Conservation (phyloP, 192 early-diverging fungal species). For the Coemansia sp. region DNA sequence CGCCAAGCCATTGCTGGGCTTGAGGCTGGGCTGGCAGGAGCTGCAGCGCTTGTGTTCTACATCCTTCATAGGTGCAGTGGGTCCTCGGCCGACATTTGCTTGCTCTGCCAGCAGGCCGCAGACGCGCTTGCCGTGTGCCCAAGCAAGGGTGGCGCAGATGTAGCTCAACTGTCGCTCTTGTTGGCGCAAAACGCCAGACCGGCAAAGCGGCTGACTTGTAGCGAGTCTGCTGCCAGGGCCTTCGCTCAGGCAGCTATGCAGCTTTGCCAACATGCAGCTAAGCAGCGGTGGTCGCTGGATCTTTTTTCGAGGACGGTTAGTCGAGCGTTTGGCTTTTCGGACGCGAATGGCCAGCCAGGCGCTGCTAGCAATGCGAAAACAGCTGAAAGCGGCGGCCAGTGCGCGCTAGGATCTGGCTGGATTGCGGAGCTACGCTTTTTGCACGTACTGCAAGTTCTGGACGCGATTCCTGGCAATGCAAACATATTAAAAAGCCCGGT, state of each 20-base stretch:
- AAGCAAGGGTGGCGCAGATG: slow-evolving; percentile 11
- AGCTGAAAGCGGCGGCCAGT: neutral
- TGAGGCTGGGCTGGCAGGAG: slow-evolving; percentile 30
- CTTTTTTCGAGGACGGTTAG: slow-evolving; percentile 14
- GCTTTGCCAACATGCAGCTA: slow-evolving; percentile 29
- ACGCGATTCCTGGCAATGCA: slow-evolving; percentile 8
- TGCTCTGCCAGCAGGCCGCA: slow-evolving; percentile 37
- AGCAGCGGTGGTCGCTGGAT: slow-evolving; percentile 20
- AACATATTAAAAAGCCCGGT: neutral
- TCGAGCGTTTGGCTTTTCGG: slow-evolving; percentile 4
- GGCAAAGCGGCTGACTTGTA: neutral
- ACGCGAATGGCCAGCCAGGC: neutral
- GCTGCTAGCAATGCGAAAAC: neutral
- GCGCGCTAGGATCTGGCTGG: slow-evolving; percentile 25
- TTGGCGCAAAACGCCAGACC: slow-evolving; percentile 20
- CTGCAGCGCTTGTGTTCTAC: slow-evolving; percentile 27
- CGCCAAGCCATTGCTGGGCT: slow-evolving; percentile 37
- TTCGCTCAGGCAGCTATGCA: slow-evolving; percentile 10
- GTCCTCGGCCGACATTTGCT: slow-evolving; percentile 4
- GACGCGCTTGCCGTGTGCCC: slow-evolving; percentile 22
- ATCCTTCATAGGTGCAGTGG: slow-evolving; percentile 14
- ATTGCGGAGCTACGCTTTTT: slow-evolving; percentile 29
- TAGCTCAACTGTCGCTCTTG: slow-evolving; percentile 15
- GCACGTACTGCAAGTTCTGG: slow-evolving; percentile 25
- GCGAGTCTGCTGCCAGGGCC: slow-evolving; percentile 3